Evolutionary conservation across 495 filamentous ascomycete species (phyloP), one percentile per base, ranked within the genome.

Genomic region (Hypoxylon lenormandii): DNA sequence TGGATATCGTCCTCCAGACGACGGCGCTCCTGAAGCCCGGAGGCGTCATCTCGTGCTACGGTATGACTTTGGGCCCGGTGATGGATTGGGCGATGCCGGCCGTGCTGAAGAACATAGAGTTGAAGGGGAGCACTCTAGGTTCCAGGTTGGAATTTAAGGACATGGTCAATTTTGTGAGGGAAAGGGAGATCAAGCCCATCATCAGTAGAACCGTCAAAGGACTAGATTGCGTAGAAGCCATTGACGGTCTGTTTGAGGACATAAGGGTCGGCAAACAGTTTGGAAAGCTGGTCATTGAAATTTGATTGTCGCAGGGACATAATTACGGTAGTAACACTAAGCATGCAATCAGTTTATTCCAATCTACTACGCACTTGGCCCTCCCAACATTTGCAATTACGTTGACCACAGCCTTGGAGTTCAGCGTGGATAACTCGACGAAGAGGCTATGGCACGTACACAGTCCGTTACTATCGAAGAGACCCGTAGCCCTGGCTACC

Each of bases 31-130:
- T 89, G 57, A 87, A 88, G 78, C 53, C 63, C 0, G 90, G 90
- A n/a, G 90, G 90, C 26, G 80, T 89, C 28, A 83, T 93, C 62
- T 83, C 85, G 12, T 77, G 85, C 45, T 92, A 93, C 70, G 90
- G 91, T 22, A 92, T 92, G 91, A 93, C 90, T 5, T 79, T 89
- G 2, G 84, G 82, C 12, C 90, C 90, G 0, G 87, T 87, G 75
- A 88, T 91, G 82, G 82, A 89, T 7, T 92, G 87, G 77, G 66
- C 80, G 13, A 91, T 92, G 85, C 71, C 77, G 60, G 89, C 89
- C 5, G 85, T 90, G n/a, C 72, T 92, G 46, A 89, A 86, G 74
- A 91, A 93, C 61, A 82, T 93, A 28, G 90, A 92, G 73, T 79
- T 91, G 10, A 81, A 77, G 48, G 89, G 89, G 13, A 85, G 82